A percentile compares a stretch with the other conserved stretches of the same genome.
Conservation (phyloP, 495 filamentous ascomycete species). For the Neurospora tetrasperma region DNA sequence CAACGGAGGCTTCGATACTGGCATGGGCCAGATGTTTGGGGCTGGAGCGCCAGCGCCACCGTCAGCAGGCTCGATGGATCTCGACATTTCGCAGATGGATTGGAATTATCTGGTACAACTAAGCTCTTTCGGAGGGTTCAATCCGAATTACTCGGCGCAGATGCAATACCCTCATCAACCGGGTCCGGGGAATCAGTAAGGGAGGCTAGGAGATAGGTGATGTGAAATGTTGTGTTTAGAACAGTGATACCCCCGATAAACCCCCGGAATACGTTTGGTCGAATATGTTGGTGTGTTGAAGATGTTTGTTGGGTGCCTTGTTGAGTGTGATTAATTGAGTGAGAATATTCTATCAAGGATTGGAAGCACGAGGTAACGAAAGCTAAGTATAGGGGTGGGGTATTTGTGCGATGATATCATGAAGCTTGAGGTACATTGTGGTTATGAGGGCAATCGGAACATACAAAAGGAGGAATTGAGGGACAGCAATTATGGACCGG, state of each 20-base stretch:
- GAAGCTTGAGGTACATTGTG: not conserved
- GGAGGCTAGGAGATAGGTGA: not conserved
- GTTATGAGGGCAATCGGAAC: not conserved
- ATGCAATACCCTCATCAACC: not conserved
- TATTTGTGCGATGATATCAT: not conserved
- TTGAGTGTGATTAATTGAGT: not conserved
- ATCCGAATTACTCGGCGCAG: conserved; percentile 6
- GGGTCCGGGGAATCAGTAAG: not conserved
- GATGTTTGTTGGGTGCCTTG: not conserved
- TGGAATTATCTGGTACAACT: conserved; percentile 36
- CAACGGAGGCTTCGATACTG: conserved; percentile 11
- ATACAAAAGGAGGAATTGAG: not conserved
- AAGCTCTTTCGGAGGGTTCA: conserved; percentile 24
- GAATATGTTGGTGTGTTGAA: not conserved
- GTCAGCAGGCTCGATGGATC: conserved; percentile 22
- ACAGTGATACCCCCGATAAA: not conserved
- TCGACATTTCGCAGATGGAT: conserved; percentile 34
- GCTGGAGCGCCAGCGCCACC: not conserved
- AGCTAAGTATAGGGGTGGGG: not conserved
- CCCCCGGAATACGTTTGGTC: not conserved
- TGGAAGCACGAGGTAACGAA: not conserved
- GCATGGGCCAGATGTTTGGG: conserved; percentile 10
- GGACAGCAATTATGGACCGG: not conserved
- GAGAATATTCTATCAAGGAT: not conserved
- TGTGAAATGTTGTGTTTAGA: not conserved